A percentile compares a stretch with the other conserved stretches of the same genome.
Conservation (phyloP, 768 basidiomycete genomes). For the Lenzites betulinus region DNA sequence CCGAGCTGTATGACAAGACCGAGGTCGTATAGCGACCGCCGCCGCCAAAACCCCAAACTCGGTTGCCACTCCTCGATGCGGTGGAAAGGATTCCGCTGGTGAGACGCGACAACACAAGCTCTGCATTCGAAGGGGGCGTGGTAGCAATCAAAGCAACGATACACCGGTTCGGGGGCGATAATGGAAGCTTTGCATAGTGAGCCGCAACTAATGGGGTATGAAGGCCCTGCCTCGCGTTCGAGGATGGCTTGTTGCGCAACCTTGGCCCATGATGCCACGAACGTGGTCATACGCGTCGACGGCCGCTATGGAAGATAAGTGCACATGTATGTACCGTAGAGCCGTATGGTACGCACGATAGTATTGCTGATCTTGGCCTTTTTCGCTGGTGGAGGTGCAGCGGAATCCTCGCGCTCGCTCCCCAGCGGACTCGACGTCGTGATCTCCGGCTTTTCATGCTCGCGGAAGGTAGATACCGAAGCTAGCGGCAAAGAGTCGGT, state of each 20-base stretch:
- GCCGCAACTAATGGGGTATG: background rate
- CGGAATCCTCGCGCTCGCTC: too few relatives aligned
- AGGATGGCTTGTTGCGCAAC: background rate
- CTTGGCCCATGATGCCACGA: background rate
- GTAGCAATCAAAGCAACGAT: background rate
- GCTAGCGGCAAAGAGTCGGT: too few relatives aligned
- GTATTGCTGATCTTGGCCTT: background rate
- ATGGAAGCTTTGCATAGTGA: background rate
- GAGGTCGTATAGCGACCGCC: background rate
- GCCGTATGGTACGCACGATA: background rate
- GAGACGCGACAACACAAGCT: background rate
- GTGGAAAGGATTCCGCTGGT: background rate
- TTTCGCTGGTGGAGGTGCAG: background rate
- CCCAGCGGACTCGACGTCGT: too few relatives aligned
- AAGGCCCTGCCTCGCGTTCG: background rate
- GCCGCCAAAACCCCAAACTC: background rate
- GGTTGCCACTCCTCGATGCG: slow-evolving; percentile 6
- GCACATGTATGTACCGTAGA: background rate
- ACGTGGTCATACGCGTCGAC: background rate
- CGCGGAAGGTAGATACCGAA: too few relatives aligned
- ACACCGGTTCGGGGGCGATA: background rate
- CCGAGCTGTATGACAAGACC: slow-evolving; percentile 1
- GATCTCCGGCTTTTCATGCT: too few relatives aligned
- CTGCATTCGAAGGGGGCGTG: background rate
- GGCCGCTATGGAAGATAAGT: background rate